These are phyloP conservation scores for Ophiocordyceps camponoti-saundersi DNA, from an alignment of 2,329 filamentous ascomycete species.

Conservation along the genomic window DNA sequence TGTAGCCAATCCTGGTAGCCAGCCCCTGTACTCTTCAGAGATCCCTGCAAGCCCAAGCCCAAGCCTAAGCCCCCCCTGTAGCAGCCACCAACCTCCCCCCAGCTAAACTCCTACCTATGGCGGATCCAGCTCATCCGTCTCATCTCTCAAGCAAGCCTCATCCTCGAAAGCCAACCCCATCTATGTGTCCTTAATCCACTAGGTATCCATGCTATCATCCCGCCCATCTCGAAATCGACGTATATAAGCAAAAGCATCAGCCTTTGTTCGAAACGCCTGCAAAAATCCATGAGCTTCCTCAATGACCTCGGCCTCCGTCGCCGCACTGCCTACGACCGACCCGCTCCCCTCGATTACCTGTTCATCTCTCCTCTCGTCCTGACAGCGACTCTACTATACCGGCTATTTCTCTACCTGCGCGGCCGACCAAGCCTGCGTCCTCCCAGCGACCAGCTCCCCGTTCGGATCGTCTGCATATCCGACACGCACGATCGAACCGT, in stretches of 20 bases:
- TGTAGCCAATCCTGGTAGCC: no score
- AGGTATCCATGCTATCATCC: no score
- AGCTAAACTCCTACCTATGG: not conserved
- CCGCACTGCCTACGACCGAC: constrained; percentile 26
- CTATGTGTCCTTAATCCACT: no score
- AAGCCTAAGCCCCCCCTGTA: no score
- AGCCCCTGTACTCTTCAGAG: no score
- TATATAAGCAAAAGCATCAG: no score
- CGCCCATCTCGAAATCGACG: no score
- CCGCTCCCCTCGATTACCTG: constrained; percentile 42
- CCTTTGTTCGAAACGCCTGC: no score
- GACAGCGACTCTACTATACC: constrained; percentile 45
- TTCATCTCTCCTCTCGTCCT: constrained; percentile 52
- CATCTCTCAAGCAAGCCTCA: not conserved
- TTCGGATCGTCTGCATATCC: constrained; percentile 74
- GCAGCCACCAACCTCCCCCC: no score
- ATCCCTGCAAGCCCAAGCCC: no score
- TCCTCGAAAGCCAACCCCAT: not conserved
- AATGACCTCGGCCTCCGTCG: constrained; percentile 29
- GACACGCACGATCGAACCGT: constrained; percentile 63
- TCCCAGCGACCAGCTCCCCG: constrained; percentile 32
- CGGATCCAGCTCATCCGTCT: not conserved
- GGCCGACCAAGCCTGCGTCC: constrained; percentile 41
- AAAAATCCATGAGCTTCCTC: constrained; percentile 25
- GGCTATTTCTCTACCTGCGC: constrained; percentile 48